Evolutionary conservation across 371 early-diverging fungal species (phyloP).

Genomic region (Mucor indicus): DNA sequence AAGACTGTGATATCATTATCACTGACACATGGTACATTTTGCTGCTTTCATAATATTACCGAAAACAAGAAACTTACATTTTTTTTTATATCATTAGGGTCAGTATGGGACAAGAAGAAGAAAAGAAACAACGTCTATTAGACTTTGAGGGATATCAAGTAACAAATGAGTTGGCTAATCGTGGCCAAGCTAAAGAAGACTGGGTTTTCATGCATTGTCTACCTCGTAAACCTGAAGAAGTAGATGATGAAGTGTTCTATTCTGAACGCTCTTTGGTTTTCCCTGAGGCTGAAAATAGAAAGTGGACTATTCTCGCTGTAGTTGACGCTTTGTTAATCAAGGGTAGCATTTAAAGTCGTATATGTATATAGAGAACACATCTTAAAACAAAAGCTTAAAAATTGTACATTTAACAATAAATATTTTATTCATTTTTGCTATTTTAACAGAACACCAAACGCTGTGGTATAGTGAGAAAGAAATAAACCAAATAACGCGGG

Average conservation of each 20-base stretch:
- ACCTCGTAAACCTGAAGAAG: conserved; percentile 94
- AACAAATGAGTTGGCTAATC: conserved; percentile 72
- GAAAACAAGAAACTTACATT: too few species aligned
- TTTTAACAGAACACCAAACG: too few species aligned
- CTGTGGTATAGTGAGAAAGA: too few species aligned
- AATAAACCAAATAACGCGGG: too few species aligned
- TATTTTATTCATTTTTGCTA: too few species aligned
- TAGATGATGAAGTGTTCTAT: conserved; percentile 95
- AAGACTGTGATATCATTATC: conserved; percentile 82
- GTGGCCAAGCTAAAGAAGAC: conserved; percentile 75
- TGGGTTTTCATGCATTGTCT: conserved; percentile 97
- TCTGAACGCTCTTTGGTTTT: conserved; percentile 90
- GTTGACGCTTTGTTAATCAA: conserved; percentile 69
- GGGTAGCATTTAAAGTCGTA: conserved; percentile 36
- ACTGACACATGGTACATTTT: conserved; percentile 99
- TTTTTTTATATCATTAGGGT: too few species aligned
- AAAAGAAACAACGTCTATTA: conserved; percentile 75
- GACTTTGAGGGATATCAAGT: conserved; percentile 90
- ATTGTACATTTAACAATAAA: too few species aligned
- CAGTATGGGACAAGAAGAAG: conserved; percentile 95
- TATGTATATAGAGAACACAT: too few species aligned
- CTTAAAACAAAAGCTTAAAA: too few species aligned
- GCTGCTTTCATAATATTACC: too few species aligned
- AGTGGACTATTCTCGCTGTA: conserved; percentile 93
- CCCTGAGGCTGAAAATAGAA: conserved; percentile 95